These are phyloP conservation scores for Acanthamoeba castellanii DNA, from an alignment of 208 protist species.

Conservation along the genomic window DNA sequence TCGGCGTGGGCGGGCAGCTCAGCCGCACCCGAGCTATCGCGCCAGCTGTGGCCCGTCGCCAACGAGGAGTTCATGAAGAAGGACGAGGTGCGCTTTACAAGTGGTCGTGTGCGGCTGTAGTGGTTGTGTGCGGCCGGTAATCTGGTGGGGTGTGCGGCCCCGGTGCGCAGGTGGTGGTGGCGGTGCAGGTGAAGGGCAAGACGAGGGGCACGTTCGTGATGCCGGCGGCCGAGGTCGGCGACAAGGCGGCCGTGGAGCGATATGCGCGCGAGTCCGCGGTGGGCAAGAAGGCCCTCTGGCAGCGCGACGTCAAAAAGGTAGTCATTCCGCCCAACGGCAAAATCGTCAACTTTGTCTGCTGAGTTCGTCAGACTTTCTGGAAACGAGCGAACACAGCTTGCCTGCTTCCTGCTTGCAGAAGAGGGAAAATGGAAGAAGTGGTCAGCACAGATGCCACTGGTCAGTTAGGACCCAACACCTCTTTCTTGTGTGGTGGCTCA, in stretches of 20 bases:
- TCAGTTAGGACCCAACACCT: too few species aligned
- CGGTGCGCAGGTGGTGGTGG: not conserved
- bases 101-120: too few species aligned
- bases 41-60: not conserved
- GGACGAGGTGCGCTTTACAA: conserved; percentile 34
- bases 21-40: not conserved
- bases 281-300: conserved; percentile 16
- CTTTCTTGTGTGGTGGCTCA: too few species aligned
- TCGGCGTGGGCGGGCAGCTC: conserved; percentile 37
- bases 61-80: conserved; percentile 38
- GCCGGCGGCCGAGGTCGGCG: conserved; percentile 18
- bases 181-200: conserved; percentile 48
- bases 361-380: too few species aligned
- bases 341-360: conserved; percentile 65
- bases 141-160: not conserved
- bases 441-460: too few species aligned
- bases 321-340: conserved; percentile 30
- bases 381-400: too few species aligned
- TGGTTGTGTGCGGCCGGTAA: too few species aligned
- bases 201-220: conserved; percentile 47
- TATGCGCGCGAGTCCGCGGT: conserved; percentile 47
- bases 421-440: too few species aligned
- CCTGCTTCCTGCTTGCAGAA: too few species aligned
- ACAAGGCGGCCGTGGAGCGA: conserved; percentile 1
- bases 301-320: conserved; percentile 22